These are phyloP conservation scores for Mortierella sp. DNA, from an alignment of 371 early-diverging fungal species.

Conservation along the genomic window DNA sequence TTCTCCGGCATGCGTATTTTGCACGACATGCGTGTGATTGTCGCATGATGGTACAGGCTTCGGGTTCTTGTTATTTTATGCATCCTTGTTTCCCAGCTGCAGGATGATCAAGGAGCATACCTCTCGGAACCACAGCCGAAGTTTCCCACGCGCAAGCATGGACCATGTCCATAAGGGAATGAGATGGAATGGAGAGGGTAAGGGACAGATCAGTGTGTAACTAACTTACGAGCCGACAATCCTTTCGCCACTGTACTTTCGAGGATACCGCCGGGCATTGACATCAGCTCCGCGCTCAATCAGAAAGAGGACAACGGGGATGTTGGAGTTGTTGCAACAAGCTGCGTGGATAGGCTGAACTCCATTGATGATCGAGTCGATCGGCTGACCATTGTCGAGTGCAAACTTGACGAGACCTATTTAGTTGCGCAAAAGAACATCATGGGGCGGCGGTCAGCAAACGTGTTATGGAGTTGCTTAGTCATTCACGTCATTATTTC, in stretches of 20 bases:
- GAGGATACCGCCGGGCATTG: constrained; percentile 65
- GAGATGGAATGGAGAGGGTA: not conserved
- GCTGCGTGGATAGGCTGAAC: constrained; percentile 80
- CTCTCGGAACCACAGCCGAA: too few relatives aligned
- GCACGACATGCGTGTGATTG: too few relatives aligned
- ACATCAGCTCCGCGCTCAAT: constrained; percentile 81
- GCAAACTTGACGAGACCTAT: constrained; percentile 78
- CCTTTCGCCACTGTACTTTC: constrained; percentile 50
- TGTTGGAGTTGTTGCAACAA: constrained; percentile 71
- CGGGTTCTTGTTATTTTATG: too few relatives aligned
- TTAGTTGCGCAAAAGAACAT: not conserved
- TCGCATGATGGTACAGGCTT: too few relatives aligned
- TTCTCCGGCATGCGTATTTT: too few relatives aligned
- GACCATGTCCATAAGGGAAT: not conserved
- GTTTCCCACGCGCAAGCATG: too few relatives aligned
- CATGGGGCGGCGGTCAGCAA: constrained; percentile 1
- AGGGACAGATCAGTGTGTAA: constrained; percentile 1
- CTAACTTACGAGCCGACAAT: constrained; percentile 34
- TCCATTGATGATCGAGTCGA: constrained; percentile 78
- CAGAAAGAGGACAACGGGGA: constrained; percentile 74
- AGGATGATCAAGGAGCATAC: too few relatives aligned
- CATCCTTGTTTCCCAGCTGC: too few relatives aligned
- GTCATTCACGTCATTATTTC: too few relatives aligned
- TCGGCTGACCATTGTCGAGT: constrained; percentile 75
- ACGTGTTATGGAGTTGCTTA: not conserved